phyloP scores from a whole-genome alignment of 805 yeast genomes.

The Phaffomyces opuntiae region DNA sequence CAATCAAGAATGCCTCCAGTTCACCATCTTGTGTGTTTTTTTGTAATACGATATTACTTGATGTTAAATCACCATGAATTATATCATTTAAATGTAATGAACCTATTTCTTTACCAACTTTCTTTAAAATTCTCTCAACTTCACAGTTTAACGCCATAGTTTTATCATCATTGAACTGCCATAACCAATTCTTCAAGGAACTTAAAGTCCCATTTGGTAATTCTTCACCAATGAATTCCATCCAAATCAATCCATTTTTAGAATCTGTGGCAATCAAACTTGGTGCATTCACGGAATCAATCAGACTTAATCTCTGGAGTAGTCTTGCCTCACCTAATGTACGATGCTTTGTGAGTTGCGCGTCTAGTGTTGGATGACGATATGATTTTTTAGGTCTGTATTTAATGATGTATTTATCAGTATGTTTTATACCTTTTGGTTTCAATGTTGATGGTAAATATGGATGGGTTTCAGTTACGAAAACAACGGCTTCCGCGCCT shows the following conservation, averaged over 20 bases:
- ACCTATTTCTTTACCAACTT: constrained; percentile 65
- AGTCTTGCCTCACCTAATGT: constrained; percentile 82
- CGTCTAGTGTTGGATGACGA: constrained; percentile 79
- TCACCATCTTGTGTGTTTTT: constrained; percentile 7
- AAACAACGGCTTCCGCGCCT: constrained; percentile 89
- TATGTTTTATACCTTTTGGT: constrained; percentile 15
- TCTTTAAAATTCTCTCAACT: constrained; percentile 37
- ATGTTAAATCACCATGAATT: constrained; percentile 91
- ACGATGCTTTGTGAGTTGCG: constrained; percentile 65
- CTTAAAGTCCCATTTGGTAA: constrained; percentile 44
- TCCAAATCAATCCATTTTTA: constrained; percentile 76
- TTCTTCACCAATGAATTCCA: constrained; percentile 66
- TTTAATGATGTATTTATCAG: constrained; percentile 54
- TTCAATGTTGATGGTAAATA: constrained; percentile 35
- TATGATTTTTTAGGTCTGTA: constrained; percentile 88
- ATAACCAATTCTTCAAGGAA: constrained; percentile 65
- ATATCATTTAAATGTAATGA: constrained; percentile 67
- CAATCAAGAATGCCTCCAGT: constrained; percentile 62
- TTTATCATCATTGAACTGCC: constrained; percentile 41
- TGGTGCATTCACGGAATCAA: constrained; percentile 61
- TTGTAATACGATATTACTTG: constrained; percentile 72
- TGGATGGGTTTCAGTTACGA: constrained; percentile 58
- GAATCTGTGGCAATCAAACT: constrained; percentile 69
- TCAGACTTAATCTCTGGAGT: constrained; percentile 43
- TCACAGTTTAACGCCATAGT: constrained; percentile 25